phyloP scores from a whole-genome alignment of 1,284 basidiomycete genomes.

The Peniophora sp. region DNA sequence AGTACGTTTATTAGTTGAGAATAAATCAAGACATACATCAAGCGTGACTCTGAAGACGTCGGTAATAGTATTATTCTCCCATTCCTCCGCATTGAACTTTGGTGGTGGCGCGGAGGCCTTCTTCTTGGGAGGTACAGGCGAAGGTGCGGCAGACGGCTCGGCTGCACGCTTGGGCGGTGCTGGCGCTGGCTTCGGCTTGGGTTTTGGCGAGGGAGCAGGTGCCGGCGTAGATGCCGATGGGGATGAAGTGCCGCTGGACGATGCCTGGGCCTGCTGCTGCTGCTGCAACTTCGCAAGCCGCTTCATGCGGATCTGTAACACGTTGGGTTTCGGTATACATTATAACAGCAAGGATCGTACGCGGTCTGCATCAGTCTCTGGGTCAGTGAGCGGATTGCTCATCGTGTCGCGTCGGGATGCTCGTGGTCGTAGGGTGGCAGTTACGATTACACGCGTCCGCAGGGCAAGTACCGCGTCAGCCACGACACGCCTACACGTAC shows the following conservation, averaged over 20 bases:
- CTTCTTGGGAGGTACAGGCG: constrained; percentile 33
- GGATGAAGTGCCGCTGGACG: constrained; percentile 25
- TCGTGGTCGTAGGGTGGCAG: neutral
- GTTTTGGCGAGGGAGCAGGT: constrained; percentile 22
- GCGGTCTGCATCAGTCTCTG: constrained; percentile 70
- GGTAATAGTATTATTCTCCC: constrained; percentile 70
- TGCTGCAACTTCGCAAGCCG: constrained; percentile 66
- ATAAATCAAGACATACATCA: constrained; percentile 41
- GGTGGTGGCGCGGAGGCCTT: constrained; percentile 30
- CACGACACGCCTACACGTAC: no score
- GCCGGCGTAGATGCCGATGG: constrained; percentile 24
- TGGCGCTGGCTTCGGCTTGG: constrained; percentile 17
- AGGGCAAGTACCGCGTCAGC: no score
- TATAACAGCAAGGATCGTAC: constrained; percentile 30
- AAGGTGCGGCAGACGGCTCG: constrained; percentile 20
- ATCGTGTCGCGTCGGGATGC: constrained; percentile 5
- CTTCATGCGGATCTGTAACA: constrained; percentile 75
- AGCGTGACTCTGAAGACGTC: constrained; percentile 75
- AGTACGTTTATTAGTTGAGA: neutral
- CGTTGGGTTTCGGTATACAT: neutral
- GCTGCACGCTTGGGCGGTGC: constrained; percentile 18
- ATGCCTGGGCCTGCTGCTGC: constrained; percentile 39
- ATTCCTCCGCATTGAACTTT: constrained; percentile 51
- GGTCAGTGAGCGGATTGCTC: constrained; percentile 23
- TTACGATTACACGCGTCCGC: neutral